These are phyloP conservation scores for Aspergillus incahuasiensis DNA, from an alignment of 495 filamentous ascomycete species.

Conservation along the genomic window DNA sequence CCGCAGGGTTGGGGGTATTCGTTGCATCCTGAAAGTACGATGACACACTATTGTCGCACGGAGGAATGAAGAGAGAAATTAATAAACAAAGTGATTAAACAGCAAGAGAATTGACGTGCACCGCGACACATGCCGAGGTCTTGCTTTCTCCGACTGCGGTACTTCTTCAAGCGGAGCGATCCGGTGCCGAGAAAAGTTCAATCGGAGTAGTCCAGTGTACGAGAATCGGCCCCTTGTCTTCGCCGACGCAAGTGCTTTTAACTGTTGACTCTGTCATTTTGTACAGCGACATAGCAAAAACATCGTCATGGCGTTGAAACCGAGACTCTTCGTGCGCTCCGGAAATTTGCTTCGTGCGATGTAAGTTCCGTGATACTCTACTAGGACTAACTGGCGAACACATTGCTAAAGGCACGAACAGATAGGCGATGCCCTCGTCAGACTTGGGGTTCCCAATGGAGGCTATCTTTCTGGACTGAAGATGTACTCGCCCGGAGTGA, in stretches of 20 bases:
- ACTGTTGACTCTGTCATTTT: too few relatives aligned
- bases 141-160: not conserved
- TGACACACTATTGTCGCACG: not conserved
- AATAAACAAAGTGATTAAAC: not conserved
- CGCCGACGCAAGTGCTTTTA: not conserved
- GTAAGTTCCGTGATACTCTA: conserved; percentile 8
- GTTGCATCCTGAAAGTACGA: not conserved
- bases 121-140: not conserved
- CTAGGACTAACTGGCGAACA: not conserved
- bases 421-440: conserved; percentile 33
- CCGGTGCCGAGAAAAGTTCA: not conserved
- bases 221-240: not conserved
- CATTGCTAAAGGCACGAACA: conserved; percentile 1
- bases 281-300: too few relatives aligned
- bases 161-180: not conserved
- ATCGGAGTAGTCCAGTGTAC: not conserved
- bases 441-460: conserved; percentile 47
- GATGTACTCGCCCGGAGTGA: conserved; percentile 52
- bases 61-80: not conserved
- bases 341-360: conserved; percentile 22
- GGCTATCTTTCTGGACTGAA: conserved; percentile 55
- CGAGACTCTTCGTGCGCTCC: conserved; percentile 19
- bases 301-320: conserved; percentile 13
- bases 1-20: not conserved
- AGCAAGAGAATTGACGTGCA: not conserved